A percentile compares a stretch with the other conserved stretches of the same genome.
These are phyloP conservation scores for Aspergillus fructus DNA, from an alignment of 2,329 filamentous ascomycete species.

Conservation along the genomic window DNA sequence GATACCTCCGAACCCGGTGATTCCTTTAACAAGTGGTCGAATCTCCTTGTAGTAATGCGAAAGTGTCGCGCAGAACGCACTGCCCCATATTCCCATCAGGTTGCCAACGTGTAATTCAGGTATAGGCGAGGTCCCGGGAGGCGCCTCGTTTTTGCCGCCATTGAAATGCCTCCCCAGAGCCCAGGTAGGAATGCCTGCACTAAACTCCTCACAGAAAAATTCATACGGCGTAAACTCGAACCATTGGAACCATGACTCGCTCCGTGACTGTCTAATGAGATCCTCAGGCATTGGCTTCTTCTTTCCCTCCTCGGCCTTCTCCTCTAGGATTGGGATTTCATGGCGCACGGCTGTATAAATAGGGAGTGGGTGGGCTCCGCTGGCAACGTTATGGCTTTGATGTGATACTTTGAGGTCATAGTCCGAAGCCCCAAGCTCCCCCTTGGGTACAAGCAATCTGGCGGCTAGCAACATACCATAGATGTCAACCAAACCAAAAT, in stretches of 20 bases:
- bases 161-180: slow-evolving; percentile 82
- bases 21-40: slow-evolving; percentile 72
- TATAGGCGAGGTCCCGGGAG: slow-evolving; percentile 65
- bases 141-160: slow-evolving; percentile 64
- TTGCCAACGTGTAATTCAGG: slow-evolving; percentile 83
- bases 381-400: slow-evolving; percentile 72
- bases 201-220: slow-evolving; percentile 90
- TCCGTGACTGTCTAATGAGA: slow-evolving; percentile 48
- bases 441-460: slow-evolving; percentile 79
- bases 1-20: slow-evolving; percentile 73
- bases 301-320: slow-evolving; percentile 29
- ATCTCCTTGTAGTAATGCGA: slow-evolving; percentile 96
- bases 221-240: slow-evolving; percentile 95
- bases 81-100: slow-evolving; percentile 92
- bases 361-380: slow-evolving; percentile 80
- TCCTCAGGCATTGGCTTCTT: slow-evolving; percentile 31
- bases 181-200: slow-evolving; percentile 92
- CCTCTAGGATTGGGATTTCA: slow-evolving; percentile 72
- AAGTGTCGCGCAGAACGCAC: slow-evolving; percentile 91
- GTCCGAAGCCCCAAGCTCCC: slow-evolving; percentile 74
- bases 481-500: slow-evolving; percentile 88
- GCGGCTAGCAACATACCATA: slow-evolving; percentile 86
- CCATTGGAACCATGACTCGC: slow-evolving; percentile 95
- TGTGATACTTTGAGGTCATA: slow-evolving; percentile 88
- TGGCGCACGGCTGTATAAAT: slow-evolving; percentile 96